Base-by-base conservation (phyloP, 1,284 basidiomycete genomes). In the Gomphus bonarii region DNA sequence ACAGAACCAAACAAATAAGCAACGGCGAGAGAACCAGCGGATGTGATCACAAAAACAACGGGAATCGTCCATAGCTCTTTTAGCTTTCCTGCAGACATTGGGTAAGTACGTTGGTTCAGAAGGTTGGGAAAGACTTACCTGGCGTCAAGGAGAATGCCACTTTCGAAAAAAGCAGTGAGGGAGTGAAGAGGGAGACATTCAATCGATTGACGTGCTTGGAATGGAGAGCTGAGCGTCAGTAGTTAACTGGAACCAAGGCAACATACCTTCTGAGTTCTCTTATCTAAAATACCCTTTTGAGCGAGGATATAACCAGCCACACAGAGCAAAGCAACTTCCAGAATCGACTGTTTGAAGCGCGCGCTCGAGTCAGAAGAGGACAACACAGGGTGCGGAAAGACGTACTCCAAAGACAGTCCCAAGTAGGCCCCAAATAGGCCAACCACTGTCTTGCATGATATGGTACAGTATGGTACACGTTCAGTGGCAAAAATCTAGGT, bases 11-110 rank as follows among this genome's bases (percentile, higher is more conserved):
- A 70, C 3, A 72, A 44, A 61, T 75, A 78, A 0, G 81, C 76
- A 0, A 82, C 71, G 3, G 67, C 40, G 70, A 82, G 81, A 0
- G 88, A 91, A 2, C 84, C 72, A 3, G 66, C 64, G 0, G 89
- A 90, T 7, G 91, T 80, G 47, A 89, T 62, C 10, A 83, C 71
- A 67, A 95, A 93, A 67, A 85, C 80, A 28, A 95, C 76, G 5
- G 94, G 94, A 33, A 97, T 91, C 61, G 95, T 81, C 88, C 91
- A 93, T 76, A 97, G 74, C 69, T 97, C 91, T 46, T 79, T 78
- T 11, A 95, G 73, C 73, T 95, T 93, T 42, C 79, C 84, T 76
- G 18, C 70, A 11, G 30, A 22, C 22, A 50, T 38, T 9, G 11
- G 30, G 31, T 16, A 53, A 22, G 11, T 38, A 9, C 10, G 31